Percentiles rank a stretch among this genome's conserved stretches.
Conservation (phyloP, 176 grass and related monocot species). For the Poa annua region DNA sequence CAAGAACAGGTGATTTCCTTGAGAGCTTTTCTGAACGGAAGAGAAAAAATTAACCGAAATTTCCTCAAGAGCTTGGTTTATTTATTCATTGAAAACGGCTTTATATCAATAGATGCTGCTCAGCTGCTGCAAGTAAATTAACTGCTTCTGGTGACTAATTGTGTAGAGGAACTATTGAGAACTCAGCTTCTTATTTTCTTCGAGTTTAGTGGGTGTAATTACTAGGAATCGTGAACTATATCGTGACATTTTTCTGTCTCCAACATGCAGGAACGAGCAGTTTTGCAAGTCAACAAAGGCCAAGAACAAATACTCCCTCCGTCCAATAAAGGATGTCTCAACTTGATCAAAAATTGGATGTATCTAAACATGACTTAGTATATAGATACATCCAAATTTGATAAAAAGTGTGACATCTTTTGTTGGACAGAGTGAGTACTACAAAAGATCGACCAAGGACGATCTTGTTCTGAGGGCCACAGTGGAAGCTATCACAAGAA, state of each 20-base stretch:
- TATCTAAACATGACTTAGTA: too few species aligned
- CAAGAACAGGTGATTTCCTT: too few species aligned
- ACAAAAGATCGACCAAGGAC: slow-evolving; percentile 28
- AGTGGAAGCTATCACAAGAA: slow-evolving; percentile 34
- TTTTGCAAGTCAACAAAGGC: slow-evolving; percentile 56
- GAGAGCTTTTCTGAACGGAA: not conserved
- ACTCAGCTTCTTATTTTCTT: not conserved
- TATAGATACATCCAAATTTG: too few species aligned
- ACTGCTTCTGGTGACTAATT: not conserved
- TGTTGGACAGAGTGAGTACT: too few species aligned
- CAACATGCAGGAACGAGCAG: slow-evolving; percentile 52
- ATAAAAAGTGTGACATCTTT: too few species aligned
- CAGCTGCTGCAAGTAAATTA: too few species aligned
- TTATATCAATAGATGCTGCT: too few species aligned
- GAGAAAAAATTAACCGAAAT: not conserved
- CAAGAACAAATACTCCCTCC: slow-evolving; percentile 47
- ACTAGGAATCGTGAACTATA: not conserved
- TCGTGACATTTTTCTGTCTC: not conserved
- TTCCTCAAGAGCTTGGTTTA: not conserved
- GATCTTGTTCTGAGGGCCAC: slow-evolving; percentile 65
- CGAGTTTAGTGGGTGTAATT: not conserved
- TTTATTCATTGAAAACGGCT: too few species aligned
- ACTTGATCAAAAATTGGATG: too few species aligned
- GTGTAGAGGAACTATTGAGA: not conserved
- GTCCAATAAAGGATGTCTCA: too few species aligned